Base-by-base conservation (phyloP, 2,329 filamentous ascomycete genomes). In the Bipolaris victoriae region DNA sequence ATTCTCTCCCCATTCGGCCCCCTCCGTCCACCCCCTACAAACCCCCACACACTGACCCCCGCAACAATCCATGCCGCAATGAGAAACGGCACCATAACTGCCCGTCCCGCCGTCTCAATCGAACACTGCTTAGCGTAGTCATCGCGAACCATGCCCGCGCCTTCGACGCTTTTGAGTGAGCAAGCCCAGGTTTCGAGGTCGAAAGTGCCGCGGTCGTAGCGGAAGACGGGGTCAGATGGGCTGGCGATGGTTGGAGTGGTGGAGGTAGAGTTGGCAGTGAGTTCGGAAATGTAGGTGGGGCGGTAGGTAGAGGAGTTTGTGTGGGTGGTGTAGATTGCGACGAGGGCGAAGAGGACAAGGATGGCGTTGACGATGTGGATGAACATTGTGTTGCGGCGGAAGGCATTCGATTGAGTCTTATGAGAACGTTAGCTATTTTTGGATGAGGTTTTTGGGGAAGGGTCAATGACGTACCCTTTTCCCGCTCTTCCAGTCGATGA, bases 151-250 rank as follows among this genome's bases (percentile, higher is more conserved):
- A 71, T 70, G 13, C 40, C 52, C 0, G 68, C 70, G 9, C 68
- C 68, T 1, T 44, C 24, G 0, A 66, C 62, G 5, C 47, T 46
- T 56, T 68, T 64, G 9, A 75, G 62, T 18, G 74, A 69, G 52
- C 73, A 76, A 9, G 65, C 58, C 73, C 73, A 76, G 1, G 71
- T 75, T 51, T 75, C 73, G 11, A 76, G 66, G 31, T 76, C 73
- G 48, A 76, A 76, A 22, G 59, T 71, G 43, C 73, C 73, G 31
- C 64, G 58, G 57, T 71, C 67, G 60, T 76, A 76, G 24, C 70
- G 67, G 50, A 62, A 66, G 53, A 62, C 62, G 13, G 51, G 20
- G 2, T 54, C 52, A 6, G 60, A 55, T 39, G 29, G 10, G 10
- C 29, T 31, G 10, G 29, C 29, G 10, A 31, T 11, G 10, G 26